Evolutionary conservation across 1,284 basidiomycete species (phyloP).

Genomic region (Boletus subluridellus): DNA sequence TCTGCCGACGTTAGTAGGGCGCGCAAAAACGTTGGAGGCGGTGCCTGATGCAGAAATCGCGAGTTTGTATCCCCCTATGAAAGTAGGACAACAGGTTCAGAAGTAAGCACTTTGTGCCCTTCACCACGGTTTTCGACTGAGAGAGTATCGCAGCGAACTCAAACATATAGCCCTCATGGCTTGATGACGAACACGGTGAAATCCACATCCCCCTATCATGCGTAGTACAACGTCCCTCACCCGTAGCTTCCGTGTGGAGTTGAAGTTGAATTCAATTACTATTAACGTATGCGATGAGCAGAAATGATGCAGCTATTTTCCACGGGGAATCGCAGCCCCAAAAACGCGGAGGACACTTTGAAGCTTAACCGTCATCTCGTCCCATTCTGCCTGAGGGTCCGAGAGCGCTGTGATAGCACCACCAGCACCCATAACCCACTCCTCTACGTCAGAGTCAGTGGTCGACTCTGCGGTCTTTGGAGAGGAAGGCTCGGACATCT

Average conservation of each 20-base stretch:
- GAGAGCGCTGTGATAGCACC: conserved; percentile 96
- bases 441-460: conserved; percentile 37
- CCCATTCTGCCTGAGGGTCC: conserved; percentile 85
- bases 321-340: conserved; percentile 29
- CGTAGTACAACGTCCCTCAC: background rate
- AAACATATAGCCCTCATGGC: conserved; percentile 79
- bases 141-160: conserved; percentile 56
- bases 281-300: background rate
- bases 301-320: conserved; percentile 12
- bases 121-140: conserved; percentile 6
- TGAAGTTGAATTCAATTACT: conserved; percentile 36
- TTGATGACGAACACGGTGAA: conserved; percentile 28
- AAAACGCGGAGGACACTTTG: conserved; percentile 69
- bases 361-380: conserved; percentile 87
- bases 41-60: conserved; percentile 39
- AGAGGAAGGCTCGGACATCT: conserved; percentile 7
- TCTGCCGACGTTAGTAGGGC: conserved; percentile 52
- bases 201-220: background rate
- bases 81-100: conserved; percentile 82
- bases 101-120: conserved; percentile 49
- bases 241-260: background rate
- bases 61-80: conserved; percentile 70
- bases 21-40: conserved; percentile 42
- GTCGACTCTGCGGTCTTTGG: conserved; percentile 16
- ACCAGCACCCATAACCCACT: conserved; percentile 84